Evolutionary conservation across 169 alveolate species (phyloP).

Genomic region (Condylostoma magnum): DNA sequence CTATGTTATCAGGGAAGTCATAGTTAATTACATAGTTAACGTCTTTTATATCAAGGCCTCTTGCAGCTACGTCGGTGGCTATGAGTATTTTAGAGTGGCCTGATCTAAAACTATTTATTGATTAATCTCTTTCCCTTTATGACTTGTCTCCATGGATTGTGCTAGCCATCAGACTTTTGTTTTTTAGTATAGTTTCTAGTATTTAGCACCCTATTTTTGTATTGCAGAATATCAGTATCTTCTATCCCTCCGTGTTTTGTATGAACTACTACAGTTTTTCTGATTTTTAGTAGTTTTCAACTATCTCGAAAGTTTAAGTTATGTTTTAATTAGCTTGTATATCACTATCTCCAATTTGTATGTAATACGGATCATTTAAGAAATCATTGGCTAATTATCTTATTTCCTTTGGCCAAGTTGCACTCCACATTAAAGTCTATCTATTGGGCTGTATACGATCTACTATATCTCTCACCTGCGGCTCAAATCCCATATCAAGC

Average conservation of each 20-base stretch:
- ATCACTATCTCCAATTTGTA: conserved; percentile 91
- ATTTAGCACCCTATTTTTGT: too few relatives aligned
- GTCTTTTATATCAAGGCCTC: conserved; percentile 83
- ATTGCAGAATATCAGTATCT: too few relatives aligned
- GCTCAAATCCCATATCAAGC: conserved; percentile 96
- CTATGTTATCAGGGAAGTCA: conserved; percentile 98
- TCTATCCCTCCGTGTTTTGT: too few relatives aligned
- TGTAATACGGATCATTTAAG: conserved; percentile 79
- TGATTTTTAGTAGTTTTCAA: background rate
- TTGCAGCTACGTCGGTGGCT: conserved; percentile 86
- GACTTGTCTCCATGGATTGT: conserved; percentile 98
- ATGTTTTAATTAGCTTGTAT: conserved; percentile 48
- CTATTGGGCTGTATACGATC: conserved; percentile 45
- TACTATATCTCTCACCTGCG: conserved; percentile 68
- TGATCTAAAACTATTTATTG: conserved; percentile 60
- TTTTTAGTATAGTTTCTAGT: background rate
- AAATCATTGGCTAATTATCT: conserved; percentile 76
- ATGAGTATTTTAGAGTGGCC: conserved; percentile 65
- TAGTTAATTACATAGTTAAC: conserved; percentile 91
- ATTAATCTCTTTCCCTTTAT: conserved; percentile 89
- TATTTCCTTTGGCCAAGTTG: conserved; percentile 91
- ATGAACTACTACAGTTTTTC: too few relatives aligned
- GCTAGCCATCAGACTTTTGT: background rate
- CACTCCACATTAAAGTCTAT: conserved; percentile 87
- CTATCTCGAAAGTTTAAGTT: background rate